Evolutionary conservation across 371 early-diverging fungal species (phyloP).

Genomic region (Rhizopus delemar): DNA sequence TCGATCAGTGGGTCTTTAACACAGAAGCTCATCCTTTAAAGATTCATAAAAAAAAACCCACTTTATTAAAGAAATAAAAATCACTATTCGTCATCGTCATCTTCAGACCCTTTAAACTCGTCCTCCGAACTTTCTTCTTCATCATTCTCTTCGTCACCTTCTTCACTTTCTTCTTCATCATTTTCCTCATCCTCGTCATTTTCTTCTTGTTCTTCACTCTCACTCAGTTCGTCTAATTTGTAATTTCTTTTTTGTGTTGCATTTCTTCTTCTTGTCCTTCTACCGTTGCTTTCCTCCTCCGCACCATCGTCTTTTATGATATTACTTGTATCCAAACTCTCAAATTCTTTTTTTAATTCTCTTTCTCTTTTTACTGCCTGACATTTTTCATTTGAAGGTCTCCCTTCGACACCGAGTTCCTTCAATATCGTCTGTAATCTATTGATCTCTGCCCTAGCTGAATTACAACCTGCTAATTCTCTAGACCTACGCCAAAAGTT

Average conservation of each 20-base stretch:
- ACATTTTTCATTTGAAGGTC: conserved; percentile 49
- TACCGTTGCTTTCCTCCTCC: conserved; percentile 12
- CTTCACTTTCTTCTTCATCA: conserved; percentile 8
- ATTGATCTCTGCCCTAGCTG: conserved; percentile 17
- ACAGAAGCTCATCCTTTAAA: conserved; percentile 89
- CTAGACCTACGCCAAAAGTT: conserved; percentile 22
- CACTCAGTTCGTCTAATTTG: conserved; percentile 15
- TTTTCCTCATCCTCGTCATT: conserved; percentile 13
- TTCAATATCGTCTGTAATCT: conserved; percentile 22
- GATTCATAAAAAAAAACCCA: not conserved
- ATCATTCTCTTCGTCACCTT: not conserved
- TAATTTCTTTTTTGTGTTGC: conserved; percentile 8
- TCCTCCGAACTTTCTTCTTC: conserved; percentile 3
- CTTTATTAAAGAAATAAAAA: not conserved
- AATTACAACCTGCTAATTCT: conserved; percentile 34
- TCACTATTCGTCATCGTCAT: conserved; percentile 2
- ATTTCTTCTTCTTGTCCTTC: conserved; percentile 17
- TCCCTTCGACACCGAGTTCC: conserved; percentile 33
- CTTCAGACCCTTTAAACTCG: conserved; percentile 5
- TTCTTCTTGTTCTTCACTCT: conserved; percentile 31
- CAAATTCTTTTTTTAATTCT: conserved; percentile 45
- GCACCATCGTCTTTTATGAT: conserved; percentile 20
- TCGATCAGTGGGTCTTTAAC: conserved; percentile 84
- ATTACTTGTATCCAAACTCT: conserved; percentile 34
- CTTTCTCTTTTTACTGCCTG: conserved; percentile 41